These are phyloP conservation scores for Aureobasidium musti DNA, from an alignment of 2,329 filamentous ascomycete species.

Conservation along the genomic window DNA sequence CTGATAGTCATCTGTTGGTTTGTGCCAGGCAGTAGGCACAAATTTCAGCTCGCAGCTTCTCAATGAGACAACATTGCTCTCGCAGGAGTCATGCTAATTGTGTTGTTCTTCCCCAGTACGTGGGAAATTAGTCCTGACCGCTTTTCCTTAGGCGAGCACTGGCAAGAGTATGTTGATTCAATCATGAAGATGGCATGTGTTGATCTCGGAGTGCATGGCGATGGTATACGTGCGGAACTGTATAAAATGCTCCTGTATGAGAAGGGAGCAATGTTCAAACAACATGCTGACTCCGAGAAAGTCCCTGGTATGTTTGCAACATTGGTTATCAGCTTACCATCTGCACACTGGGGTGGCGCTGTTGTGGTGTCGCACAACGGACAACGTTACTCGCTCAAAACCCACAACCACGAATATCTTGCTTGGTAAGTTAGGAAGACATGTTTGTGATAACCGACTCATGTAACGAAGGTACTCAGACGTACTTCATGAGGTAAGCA, in stretches of 20 bases:
- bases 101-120: conserved; percentile 29
- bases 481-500: conserved; percentile 52
- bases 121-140: conserved; percentile 39
- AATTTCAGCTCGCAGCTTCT: background rate
- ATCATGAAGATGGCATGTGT: conserved; percentile 31
- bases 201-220: conserved; percentile 29
- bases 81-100: background rate
- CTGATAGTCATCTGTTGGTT: background rate
- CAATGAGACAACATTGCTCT: background rate
- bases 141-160: conserved; percentile 32
- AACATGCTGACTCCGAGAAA: conserved; percentile 33
- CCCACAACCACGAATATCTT: conserved; percentile 38
- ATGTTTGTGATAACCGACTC: background rate
- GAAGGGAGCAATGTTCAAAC: conserved; percentile 35
- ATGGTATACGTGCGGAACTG: conserved; percentile 31
- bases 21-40: background rate
- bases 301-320: conserved; percentile 35
- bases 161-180: conserved; percentile 33
- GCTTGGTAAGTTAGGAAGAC: conserved; percentile 38
- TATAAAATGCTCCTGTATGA: conserved; percentile 36
- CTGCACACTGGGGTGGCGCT: conserved; percentile 33
- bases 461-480: conserved; percentile 52
- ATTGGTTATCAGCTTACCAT: conserved; percentile 35
- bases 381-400: conserved; percentile 32
- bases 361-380: conserved; percentile 30